phyloP scores from a whole-genome alignment of 306 rosid genomes.

The Astragalus glycyphyllos region DNA sequence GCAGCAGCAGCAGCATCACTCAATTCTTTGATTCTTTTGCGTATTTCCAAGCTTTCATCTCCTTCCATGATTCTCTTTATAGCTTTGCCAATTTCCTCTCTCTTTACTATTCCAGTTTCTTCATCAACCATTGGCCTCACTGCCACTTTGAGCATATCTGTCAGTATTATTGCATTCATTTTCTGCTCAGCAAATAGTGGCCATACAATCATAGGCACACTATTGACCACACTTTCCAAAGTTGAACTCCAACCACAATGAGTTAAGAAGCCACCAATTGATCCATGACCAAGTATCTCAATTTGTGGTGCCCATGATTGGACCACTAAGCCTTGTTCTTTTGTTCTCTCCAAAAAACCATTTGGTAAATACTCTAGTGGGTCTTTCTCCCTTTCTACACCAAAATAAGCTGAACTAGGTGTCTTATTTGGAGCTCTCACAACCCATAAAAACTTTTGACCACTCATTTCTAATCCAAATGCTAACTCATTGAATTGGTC shows the following conservation, averaged over 20 bases:
- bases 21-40: slow-evolving; percentile 1
- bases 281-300: slow-evolving; percentile 38
- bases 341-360: slow-evolving; percentile 41
- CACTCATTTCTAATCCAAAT: slow-evolving; percentile 48
- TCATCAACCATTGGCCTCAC: slow-evolving; percentile 25
- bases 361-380: slow-evolving; percentile 26
- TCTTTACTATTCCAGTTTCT: slow-evolving; percentile 37
- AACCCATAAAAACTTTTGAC: slow-evolving; percentile 49
- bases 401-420: slow-evolving; percentile 28
- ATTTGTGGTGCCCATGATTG: slow-evolving; percentile 49
- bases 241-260: slow-evolving; percentile 50
- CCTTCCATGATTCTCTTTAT: slow-evolving; percentile 42
- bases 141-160: slow-evolving; percentile 21
- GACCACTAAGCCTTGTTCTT: slow-evolving; percentile 31
- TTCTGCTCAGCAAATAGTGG: slow-evolving; percentile 45
- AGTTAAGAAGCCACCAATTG: slow-evolving; percentile 42
- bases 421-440: slow-evolving; percentile 33
- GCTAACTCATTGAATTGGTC: slow-evolving; percentile 47
- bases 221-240: slow-evolving; percentile 36
- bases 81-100: slow-evolving; percentile 42
- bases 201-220: slow-evolving; percentile 43
- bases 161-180: slow-evolving; percentile 29
- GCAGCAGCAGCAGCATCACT: slow-evolving; percentile 38
- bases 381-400: slow-evolving; percentile 8
- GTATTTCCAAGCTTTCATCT: slow-evolving; percentile 37